Conservation (phyloP, 1,139 yeast species). For the Eremothecium coryli region DNA sequence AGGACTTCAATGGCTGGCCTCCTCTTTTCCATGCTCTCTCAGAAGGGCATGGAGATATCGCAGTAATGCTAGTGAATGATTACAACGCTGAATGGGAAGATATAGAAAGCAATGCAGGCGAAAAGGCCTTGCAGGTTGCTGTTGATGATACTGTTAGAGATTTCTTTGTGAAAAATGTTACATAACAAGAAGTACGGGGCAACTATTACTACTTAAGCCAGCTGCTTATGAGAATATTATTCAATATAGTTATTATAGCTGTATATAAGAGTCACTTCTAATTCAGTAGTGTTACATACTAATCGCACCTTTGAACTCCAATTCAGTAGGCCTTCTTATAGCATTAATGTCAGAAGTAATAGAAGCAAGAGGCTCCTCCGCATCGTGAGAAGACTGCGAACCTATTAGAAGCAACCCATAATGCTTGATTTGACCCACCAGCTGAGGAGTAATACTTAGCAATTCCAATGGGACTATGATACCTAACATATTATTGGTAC, state of each 20-base stretch:
- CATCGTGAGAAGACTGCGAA: conserved; percentile 15
- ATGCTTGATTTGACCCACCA: conserved; percentile 66
- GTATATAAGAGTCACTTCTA: conserved; percentile 40
- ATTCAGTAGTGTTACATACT: conserved; percentile 54
- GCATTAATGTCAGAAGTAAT: conserved; percentile 62
- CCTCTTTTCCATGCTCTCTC: conserved; percentile 85
- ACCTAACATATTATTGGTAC: conserved; percentile 76
- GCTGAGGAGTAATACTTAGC: conserved; percentile 62
- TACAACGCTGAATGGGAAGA: conserved; percentile 56
- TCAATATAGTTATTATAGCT: conserved; percentile 49
- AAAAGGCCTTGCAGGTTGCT: conserved; percentile 52
- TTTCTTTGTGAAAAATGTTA: conserved; percentile 33
- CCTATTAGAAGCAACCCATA: conserved; percentile 76
- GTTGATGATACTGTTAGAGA: conserved; percentile 49
- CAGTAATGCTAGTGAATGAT: conserved; percentile 43
- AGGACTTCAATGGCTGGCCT: conserved; percentile 73
- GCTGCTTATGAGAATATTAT: too few species aligned
- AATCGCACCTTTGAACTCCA: conserved; percentile 63
- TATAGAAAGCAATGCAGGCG: conserved; percentile 43
- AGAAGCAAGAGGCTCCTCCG: conserved; percentile 14
- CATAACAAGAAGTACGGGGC: conserved; percentile 3
- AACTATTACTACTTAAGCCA: too few species aligned
- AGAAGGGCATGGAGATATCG: conserved; percentile 82
- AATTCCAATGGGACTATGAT: conserved; percentile 66
- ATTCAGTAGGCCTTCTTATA: conserved; percentile 51